Conservation (phyloP, 163 green algal genomes). For the Coccomyxa subellipsoidea region DNA sequence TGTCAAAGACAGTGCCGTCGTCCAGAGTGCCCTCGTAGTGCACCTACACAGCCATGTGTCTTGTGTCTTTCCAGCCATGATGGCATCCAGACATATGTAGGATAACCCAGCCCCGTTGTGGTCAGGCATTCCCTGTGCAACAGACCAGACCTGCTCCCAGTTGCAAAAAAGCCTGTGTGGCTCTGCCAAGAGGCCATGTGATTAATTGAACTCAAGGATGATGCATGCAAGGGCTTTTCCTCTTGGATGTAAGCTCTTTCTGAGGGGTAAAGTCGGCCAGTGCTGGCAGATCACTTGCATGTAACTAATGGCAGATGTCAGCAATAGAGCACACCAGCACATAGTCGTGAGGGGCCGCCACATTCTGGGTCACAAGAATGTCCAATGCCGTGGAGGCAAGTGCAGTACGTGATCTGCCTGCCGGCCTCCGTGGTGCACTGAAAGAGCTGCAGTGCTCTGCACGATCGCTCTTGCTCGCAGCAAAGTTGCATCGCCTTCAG, state of each 20-base stretch:
- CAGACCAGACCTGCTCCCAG: too few relatives aligned
- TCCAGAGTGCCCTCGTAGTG: slow-evolving; percentile 19
- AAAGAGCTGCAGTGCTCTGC: background rate
- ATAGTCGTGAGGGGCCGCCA: background rate
- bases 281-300: too few relatives aligned
- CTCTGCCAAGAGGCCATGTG: too few relatives aligned
- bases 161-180: too few relatives aligned
- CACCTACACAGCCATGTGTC: slow-evolving; percentile 4
- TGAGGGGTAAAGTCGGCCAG: too few relatives aligned
- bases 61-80: too few relatives aligned
- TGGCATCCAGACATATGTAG: too few relatives aligned
- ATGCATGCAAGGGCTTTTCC: too few relatives aligned
- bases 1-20: slow-evolving; percentile 10
- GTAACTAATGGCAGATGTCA: background rate
- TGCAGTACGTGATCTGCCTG: background rate
- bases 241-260: too few relatives aligned
- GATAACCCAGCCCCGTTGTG: too few relatives aligned
- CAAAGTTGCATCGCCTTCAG: background rate
- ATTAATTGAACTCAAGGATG: too few relatives aligned
- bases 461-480: background rate
- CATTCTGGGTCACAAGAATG: background rate
- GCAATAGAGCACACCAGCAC: background rate
- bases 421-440: background rate
- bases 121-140: too few relatives aligned
- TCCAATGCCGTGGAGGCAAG: background rate